Base-by-base conservation (phyloP, 2,329 filamentous ascomycete genomes). In the Escovopsis sp. region DNA sequence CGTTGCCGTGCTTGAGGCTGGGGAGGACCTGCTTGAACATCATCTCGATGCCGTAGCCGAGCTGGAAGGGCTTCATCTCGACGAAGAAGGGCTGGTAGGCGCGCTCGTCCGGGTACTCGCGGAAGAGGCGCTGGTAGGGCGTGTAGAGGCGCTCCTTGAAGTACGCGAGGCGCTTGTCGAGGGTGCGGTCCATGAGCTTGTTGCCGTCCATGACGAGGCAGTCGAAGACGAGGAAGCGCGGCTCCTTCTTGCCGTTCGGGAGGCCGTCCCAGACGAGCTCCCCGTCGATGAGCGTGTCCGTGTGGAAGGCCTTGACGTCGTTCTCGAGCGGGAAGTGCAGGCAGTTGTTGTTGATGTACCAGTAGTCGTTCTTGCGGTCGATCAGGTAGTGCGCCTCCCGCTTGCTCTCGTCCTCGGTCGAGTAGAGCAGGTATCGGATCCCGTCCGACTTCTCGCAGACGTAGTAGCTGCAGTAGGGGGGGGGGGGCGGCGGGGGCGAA, bases 401-500 rank as follows among this genome's bases (percentile, higher is more conserved):
- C 41, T 66, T 67, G 6, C 66, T 58, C 35, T 78, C 71, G 56
- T 81, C 80, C 7, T 67, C 60, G 39, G 84, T 86, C 49, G 91
- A 78, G 67, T 93, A 96, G 49, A 98, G 75, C n/a, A 98, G 74
- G 60, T 93, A 95, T 48, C 91, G 79, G 48, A 96, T 85, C 42
- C 91, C 91, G 57, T 98, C 91, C 1, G 89, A 94, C 67, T 98
- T 98, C 64, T 98, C 91, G 68, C 89, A 95, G 49, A 98, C 83
- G 58, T 88, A 98, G 67, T 96, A 98, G 62, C 78, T 82, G 47
- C 40, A 35, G 35, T 12, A 38, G 25, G 9, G 25, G 25, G 25
- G 25, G 25, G 25, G 6, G 9, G 5, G 25, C 25, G 25, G 6
- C 25, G 9, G 25, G 25, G 25, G 25, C 5, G 25, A 27, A 27